Percentiles rank a stretch among this genome's conserved stretches.
phyloP scores from a whole-genome alignment of 192 early-diverging fungal species.

The Coemansia sp. region DNA sequence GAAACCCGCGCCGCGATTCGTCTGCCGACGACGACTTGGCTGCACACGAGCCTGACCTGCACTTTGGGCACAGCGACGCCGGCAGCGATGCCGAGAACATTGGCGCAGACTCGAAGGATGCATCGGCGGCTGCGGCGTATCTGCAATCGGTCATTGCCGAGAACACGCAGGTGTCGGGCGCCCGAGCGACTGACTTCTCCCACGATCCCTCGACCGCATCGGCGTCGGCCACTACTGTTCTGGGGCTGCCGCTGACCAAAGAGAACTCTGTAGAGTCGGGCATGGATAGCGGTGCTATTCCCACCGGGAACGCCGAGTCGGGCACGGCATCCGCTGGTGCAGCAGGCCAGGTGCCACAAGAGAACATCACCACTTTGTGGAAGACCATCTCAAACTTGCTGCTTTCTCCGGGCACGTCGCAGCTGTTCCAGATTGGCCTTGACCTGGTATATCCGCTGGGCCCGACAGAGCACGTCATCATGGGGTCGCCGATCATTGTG shows the following conservation, averaged over 20 bases:
- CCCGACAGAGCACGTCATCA: slow-evolving; percentile 81
- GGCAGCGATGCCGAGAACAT: slow-evolving; percentile 35
- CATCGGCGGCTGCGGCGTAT: slow-evolving; percentile 9
- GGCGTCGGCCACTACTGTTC: slow-evolving; percentile 4
- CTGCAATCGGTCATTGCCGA: slow-evolving; percentile 19
- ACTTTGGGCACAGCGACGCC: slow-evolving; percentile 39
- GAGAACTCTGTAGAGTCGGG: slow-evolving; percentile 22
- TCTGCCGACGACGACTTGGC: slow-evolving; percentile 35
- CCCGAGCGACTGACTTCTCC: slow-evolving; percentile 3
- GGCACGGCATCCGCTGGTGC: slow-evolving; percentile 3
- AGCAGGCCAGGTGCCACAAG: slow-evolving; percentile 11
- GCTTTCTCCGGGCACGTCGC: slow-evolving; percentile 25
- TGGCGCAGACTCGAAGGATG: slow-evolving; percentile 9
- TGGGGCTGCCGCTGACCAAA: slow-evolving; percentile 17
- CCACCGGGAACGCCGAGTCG: not conserved
- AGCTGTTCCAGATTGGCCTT: slow-evolving; percentile 42
- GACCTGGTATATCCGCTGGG: slow-evolving; percentile 45
- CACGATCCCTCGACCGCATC: slow-evolving; percentile 14
- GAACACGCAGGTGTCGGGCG: not conserved
- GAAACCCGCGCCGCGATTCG: slow-evolving; percentile 13
- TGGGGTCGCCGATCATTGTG: slow-evolving; percentile 78
- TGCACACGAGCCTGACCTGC: slow-evolving; percentile 38
- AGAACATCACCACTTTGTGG: slow-evolving; percentile 33
- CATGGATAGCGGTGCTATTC: not conserved
- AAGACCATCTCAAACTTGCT: slow-evolving; percentile 40